Evolutionary conservation across 2,329 filamentous ascomycete species (phyloP), one percentile per base, ranked within the genome.

Genomic region (Colletotrichum gloeosporioides): DNA sequence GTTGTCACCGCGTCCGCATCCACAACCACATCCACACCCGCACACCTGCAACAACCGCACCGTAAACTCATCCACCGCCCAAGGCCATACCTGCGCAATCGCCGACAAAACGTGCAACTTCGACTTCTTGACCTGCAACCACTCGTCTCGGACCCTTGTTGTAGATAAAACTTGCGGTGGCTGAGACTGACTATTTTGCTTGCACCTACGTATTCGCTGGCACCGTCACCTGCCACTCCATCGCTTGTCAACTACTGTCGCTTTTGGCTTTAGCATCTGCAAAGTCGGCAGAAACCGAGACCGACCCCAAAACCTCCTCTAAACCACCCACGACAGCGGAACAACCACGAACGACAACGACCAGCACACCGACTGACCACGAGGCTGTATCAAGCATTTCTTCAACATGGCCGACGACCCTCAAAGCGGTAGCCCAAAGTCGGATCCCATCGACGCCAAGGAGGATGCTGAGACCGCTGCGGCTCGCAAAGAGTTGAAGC

Each of bases 391-490:
- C 63, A 39, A 55, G 31, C n/a, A 31, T 55, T 32, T 62, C 10
- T 25, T 57, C 76, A 83, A 79, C 82, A 89, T 89, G 88, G 83
- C 86, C 78, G 87, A 88, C 82, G 85, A 88, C 76, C 80, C 82
- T 71, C 86, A 84, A 81, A 83, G 83, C 79, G 83, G 82, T 64
- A 87, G 85, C 81, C 86, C 87, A 75, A 86, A 83, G 77, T 80
- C 80, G 32, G 82, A 84, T 66, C 80, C 80, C 36, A 78, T 84
- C 77, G 84, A 86, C 73, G 80, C 81, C 39, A 88, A 86, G 71
- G 92, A 93, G 79, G 92, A 93, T 82, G 89, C 90, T 44, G 91
- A 92, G 80, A 93, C 92, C 55, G 90, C 90, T 75, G 91, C 91
- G 68, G 88, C 92, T 44, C 89, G 92, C 77, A 89, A 92, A 80